These are phyloP conservation scores for Detonula confervacea DNA, from an alignment of 352 stramenopile genomes.

Conservation along the genomic window DNA sequence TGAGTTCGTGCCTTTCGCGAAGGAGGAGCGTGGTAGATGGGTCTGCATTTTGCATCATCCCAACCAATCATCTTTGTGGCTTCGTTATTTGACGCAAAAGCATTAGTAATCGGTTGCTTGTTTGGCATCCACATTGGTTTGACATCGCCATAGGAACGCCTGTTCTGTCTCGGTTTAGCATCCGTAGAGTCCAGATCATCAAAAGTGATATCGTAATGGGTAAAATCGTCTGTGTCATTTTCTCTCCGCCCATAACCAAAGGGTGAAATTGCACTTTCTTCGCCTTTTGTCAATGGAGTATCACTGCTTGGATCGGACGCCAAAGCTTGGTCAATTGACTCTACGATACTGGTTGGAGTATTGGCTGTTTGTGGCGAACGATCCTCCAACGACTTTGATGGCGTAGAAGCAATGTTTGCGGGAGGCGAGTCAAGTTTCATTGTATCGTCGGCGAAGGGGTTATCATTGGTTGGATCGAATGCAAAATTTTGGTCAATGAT, in stretches of 20 bases:
- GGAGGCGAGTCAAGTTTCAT: not conserved
- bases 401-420: not conserved
- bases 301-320: not conserved
- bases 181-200: not conserved
- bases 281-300: constrained; percentile 7
- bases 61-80: constrained; percentile 44
- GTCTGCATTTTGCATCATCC: constrained; percentile 66
- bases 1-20: constrained; percentile 3
- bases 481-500: not conserved
- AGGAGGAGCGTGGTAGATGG: constrained; percentile 51
- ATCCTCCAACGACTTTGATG: not conserved
- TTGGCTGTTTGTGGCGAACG: not conserved
- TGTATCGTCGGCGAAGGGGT: no score
- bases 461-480: not conserved
- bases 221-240: constrained; percentile 4
- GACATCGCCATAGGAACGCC: constrained; percentile 48
- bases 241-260: not conserved
- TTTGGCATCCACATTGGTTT: constrained; percentile 67
- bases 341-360: not conserved
- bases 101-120: not conserved
- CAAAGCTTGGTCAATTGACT: not conserved
- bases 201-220: constrained; percentile 15
- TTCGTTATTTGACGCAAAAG: not conserved
- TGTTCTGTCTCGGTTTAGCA: constrained; percentile 13
- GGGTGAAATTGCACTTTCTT: constrained; percentile 9